These are phyloP conservation scores for Viola odorata DNA, from an alignment of 345 rosid species.

Conservation along the genomic window DNA sequence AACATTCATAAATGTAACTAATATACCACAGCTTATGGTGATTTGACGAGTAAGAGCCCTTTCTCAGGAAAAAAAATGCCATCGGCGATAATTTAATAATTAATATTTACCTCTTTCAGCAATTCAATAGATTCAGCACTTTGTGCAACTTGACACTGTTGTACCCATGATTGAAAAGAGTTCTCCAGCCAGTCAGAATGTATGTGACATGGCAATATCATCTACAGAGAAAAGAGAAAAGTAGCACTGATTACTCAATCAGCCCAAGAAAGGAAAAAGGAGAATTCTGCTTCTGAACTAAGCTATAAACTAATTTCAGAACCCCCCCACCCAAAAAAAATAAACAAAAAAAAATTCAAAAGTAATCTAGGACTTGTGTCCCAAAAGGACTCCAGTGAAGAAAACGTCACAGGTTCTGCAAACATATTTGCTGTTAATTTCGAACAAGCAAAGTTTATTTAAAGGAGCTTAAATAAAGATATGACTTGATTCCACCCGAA, in stretches of 20 bases:
- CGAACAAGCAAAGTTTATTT: neutral
- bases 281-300: neutral
- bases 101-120: constrained; percentile 64
- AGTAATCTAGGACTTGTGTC: no score
- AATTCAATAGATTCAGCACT: constrained; percentile 83
- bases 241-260: constrained; percentile 5
- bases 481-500: neutral
- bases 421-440: neutral
- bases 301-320: neutral
- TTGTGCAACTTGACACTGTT: constrained; percentile 53
- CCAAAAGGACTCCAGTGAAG: neutral
- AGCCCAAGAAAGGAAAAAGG: neutral
- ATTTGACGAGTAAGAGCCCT: neutral
- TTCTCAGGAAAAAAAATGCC: no score
- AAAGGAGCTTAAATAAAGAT: neutral
- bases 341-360: no score
- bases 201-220: constrained; percentile 61
- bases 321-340: no score
- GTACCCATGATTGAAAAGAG: constrained; percentile 60
- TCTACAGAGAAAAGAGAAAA: constrained; percentile 41
- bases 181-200: constrained; percentile 58
- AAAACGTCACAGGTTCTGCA: neutral
- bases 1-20: neutral
- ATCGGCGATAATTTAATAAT: neutral
- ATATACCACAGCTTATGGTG: neutral